Conservation (phyloP, 2,329 filamentous ascomycete species). For the Penicillium corylophilum region DNA sequence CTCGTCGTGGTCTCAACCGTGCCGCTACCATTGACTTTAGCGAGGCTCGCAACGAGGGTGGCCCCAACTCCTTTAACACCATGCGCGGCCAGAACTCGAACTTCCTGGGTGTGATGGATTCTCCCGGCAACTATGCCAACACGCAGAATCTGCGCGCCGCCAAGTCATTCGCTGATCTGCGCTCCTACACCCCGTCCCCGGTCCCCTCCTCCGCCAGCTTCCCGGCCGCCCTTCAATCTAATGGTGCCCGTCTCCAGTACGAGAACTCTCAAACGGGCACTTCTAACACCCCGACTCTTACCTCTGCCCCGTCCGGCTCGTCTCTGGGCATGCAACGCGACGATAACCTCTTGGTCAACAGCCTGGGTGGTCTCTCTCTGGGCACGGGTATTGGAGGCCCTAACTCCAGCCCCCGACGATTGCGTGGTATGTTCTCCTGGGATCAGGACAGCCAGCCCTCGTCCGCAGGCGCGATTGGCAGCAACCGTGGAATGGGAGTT, state of each 20-base stretch:
- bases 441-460: slow-evolving; percentile 52
- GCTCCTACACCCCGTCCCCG: slow-evolving; percentile 92
- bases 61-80: slow-evolving; percentile 69
- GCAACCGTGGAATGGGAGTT: slow-evolving; percentile 62
- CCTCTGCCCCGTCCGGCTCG: slow-evolving; percentile 56
- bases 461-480: slow-evolving; percentile 59
- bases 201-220: slow-evolving; percentile 88
- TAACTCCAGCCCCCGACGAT: slow-evolving; percentile 57
- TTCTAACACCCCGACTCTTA: slow-evolving; percentile 66
- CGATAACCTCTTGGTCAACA: slow-evolving; percentile 62
- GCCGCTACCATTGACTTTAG: slow-evolving; percentile 98
- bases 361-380: slow-evolving; percentile 61
- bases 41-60: slow-evolving; percentile 68
- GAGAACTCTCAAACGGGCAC: slow-evolving; percentile 57
- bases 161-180: slow-evolving; percentile 94
- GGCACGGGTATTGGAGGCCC: slow-evolving; percentile 48
- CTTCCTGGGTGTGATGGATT: slow-evolving; percentile 84
- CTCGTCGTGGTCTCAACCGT: slow-evolving; percentile 81
- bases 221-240: slow-evolving; percentile 64
- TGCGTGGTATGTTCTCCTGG: slow-evolving; percentile 63
- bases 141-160: slow-evolving; percentile 82
- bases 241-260: slow-evolving; percentile 62
- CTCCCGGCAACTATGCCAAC: slow-evolving; percentile 65
- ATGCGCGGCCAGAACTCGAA: slow-evolving; percentile 72
- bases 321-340: slow-evolving; percentile 52